Base-by-base conservation (phyloP, 2,329 filamentous ascomycete genomes). In the Calycina herbarum region DNA sequence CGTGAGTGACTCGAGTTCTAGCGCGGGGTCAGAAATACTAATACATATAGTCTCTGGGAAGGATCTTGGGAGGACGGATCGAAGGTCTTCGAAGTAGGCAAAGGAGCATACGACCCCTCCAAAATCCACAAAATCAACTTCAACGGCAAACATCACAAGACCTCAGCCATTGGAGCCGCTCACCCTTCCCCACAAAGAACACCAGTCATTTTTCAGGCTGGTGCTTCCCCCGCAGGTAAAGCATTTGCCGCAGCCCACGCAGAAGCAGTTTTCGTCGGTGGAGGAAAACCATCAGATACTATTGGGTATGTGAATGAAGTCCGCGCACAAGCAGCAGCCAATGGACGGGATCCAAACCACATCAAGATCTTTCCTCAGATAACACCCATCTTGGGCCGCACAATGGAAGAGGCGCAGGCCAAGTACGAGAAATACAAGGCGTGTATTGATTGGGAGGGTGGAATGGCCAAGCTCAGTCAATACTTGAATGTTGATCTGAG, bases 1-100 rank as follows among this genome's bases (percentile, higher is more conserved):
- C 57, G 61, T 65, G 24, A 61, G 63, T 17, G 10, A 35, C 33
- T 5, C 33, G 7, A 35, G 33, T 35, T 7, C 10, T 35, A 8
- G 10, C 7, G 1, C 10, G 6, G 10, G 10, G 33, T 35, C 10
- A 29, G 3, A 17, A 8, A 13, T n/a, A 17, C 59, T 61, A n/a
- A 61, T 31, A 10, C 6, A 61, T 31, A 10, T 6, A 90, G 90
- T 72, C 82, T 91, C 1, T 83, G 87, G 74, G 83, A 90, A 71
- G 86, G 85, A 0, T 89, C 86, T 0, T 91, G 88, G 88, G 81
- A 88, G 40, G 84, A 87, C 63, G 89, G 90, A 70, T 88, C 88
- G 0, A 85, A 91, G 1, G 79, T 85, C 33, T 59, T 57, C n/a
- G 83, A 91, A 71, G 81, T 82, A 10, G 76, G 83, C 65, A 81